Evolutionary conservation across 768 basidiomycete genomes (phyloP).

Genomic region (Suillus subalutaceus): DNA sequence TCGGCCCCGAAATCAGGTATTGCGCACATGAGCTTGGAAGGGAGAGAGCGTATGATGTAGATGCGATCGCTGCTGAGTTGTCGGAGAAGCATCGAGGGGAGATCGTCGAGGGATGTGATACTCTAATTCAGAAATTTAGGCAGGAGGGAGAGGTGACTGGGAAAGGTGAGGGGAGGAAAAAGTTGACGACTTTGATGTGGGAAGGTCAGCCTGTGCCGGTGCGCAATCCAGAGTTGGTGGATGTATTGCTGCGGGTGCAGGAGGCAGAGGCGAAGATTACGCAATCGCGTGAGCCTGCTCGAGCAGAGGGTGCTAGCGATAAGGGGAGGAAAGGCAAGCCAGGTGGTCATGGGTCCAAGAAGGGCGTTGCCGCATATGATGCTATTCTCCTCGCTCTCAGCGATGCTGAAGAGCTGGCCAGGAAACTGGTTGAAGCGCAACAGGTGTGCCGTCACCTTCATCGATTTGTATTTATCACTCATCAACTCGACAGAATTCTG

Average conservation of each 20-base stretch:
- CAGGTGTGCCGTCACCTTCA: conserved; percentile 51
- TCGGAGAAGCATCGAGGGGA: conserved; percentile 57
- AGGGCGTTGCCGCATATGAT: conserved; percentile 86
- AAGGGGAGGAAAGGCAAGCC: conserved; percentile 37
- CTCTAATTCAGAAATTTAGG: conserved; percentile 53
- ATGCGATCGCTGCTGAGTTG: conserved; percentile 69
- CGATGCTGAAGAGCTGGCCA: conserved; percentile 86
- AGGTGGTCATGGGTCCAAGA: conserved; percentile 55
- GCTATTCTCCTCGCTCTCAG: conserved; percentile 81
- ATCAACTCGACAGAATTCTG: conserved; percentile 39
- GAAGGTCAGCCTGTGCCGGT: conserved; percentile 84
- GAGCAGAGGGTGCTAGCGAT: conserved; percentile 30
- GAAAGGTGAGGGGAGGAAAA: conserved; percentile 49
- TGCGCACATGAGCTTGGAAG: conserved; percentile 88
- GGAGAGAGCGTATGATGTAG: conserved; percentile 79
- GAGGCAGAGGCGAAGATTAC: conserved; percentile 67
- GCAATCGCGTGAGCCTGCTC: conserved; percentile 30
- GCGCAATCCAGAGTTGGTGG: conserved; percentile 89
- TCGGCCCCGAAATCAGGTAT: conserved; percentile 89
- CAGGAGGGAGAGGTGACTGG: conserved; percentile 40
- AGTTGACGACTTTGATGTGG: conserved; percentile 68
- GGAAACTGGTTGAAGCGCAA: conserved; percentile 81
- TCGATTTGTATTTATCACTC: conserved; percentile 9
- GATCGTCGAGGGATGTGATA: conserved; percentile 66
- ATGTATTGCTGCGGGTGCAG: conserved; percentile 82